Evolutionary conservation across 495 filamentous ascomycete species (phyloP).

Genomic region (Penicillium cataractarum): DNA sequence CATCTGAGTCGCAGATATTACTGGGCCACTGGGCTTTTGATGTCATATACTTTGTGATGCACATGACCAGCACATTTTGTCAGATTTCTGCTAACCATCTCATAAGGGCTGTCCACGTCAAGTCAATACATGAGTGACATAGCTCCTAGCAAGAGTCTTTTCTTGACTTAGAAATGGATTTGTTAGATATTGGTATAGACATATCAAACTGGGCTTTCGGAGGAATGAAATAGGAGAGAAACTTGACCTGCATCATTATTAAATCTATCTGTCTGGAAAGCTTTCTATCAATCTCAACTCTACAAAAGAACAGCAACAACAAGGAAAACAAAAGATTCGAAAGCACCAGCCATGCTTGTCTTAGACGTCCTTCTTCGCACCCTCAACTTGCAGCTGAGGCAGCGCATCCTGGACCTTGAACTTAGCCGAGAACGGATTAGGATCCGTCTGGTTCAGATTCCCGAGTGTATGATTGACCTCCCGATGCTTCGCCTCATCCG

Average conservation of each 20-base stretch:
- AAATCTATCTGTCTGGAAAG: neutral
- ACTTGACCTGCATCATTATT: neutral
- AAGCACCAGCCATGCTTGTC: neutral
- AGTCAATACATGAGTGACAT: too few relatives aligned
- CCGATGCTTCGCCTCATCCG: slow-evolving; percentile 92
- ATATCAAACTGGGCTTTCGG: neutral
- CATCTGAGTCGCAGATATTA: neutral
- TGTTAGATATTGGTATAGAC: neutral
- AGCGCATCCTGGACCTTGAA: neutral
- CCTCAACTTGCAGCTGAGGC: neutral
- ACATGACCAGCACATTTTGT: too few relatives aligned
- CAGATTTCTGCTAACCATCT: too few relatives aligned
- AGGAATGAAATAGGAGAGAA: neutral
- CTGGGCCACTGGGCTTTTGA: too few relatives aligned
- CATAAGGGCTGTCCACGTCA: too few relatives aligned
- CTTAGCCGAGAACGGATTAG: slow-evolving; percentile 63
- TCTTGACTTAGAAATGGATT: neutral
- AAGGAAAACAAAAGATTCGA: neutral
- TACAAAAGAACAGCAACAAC: neutral
- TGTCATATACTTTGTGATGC: too few relatives aligned
- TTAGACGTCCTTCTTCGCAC: neutral
- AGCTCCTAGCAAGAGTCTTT: too few relatives aligned
- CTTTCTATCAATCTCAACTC: neutral
- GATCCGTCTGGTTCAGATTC: slow-evolving; percentile 83
- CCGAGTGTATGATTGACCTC: slow-evolving; percentile 96